A percentile compares a stretch with the other conserved stretches of the same genome.
phyloP scores from a whole-genome alignment of 345 rosid genomes.

The Sapria himalayana region DNA sequence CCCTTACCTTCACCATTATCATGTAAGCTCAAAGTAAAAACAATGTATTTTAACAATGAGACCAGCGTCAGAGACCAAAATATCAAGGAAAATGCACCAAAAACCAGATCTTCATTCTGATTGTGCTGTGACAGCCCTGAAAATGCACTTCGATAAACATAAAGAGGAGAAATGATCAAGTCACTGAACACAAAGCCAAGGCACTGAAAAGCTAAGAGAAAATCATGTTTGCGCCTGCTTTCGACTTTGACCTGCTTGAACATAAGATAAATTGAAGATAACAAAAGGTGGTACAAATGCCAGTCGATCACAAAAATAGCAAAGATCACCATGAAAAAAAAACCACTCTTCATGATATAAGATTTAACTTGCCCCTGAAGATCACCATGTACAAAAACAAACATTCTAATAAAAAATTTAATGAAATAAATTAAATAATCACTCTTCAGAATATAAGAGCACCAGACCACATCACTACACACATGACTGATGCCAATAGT shows the following conservation, averaged over 20 bases:
- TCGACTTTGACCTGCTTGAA: conserved; percentile 39
- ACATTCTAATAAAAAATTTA: no score
- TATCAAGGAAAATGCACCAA: conserved; percentile 66
- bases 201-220: conserved; percentile 68
- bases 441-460: no score
- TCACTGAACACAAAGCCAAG: conserved; percentile 63
- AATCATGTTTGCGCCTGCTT: conserved; percentile 23
- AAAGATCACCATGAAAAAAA: no score
- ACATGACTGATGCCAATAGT: no score
- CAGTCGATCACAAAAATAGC: no score
- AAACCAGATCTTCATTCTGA: conserved; percentile 39
- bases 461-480: no score
- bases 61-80: conserved; percentile 77
- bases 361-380: no score
- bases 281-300: no score
- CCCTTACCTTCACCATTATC: conserved; percentile 82
- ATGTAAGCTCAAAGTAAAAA: conserved; percentile 35
- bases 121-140: conserved; percentile 37
- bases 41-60: conserved; percentile 52
- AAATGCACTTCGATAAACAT: conserved; percentile 61
- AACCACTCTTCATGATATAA: no score
- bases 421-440: no score
- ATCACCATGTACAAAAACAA: no score
- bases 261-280: conserved; percentile 9
- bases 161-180: conserved; percentile 69